Evolutionary conservation across 2,329 filamentous ascomycete genomes (phyloP), one percentile per base, ranked within the genome.

Genomic region (Xylariaceae sp.): DNA sequence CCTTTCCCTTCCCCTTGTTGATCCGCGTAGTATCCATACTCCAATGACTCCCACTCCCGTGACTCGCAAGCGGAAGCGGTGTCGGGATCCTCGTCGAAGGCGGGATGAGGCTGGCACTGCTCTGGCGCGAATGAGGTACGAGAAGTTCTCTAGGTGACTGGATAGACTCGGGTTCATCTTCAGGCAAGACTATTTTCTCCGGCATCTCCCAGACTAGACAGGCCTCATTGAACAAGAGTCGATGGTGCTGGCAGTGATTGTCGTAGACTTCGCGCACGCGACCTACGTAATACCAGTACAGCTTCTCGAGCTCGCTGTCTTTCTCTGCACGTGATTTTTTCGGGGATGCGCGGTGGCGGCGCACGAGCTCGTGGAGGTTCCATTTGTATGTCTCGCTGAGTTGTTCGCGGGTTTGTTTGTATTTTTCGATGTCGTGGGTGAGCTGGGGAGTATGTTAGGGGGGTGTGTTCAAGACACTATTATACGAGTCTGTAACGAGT

Each of bases 361-460:
- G 59, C n/a, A 58, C 48, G 9, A 69, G 65, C 51, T 67, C 60
- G 9, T 60, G 61, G n/a, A 68, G 62, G 61, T 69, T 69, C 63
- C 59, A 65, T 34, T 63, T 15, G 62, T 69, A 69, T 1, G 67
- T 69, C 7, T 65, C 62, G 10, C 65, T 61, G 2, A 69, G 65
- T 17, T 52, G 42, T 1, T 51, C 52, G 13, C 67, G 55, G 45
- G 64, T 23, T 1, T 53, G 52, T 51, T 66, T 64, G 60, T 69
- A 69, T 4, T 60, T 61, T 47, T 65, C 58, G 47, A 69, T 63
- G 44, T 68, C 65, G 42, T 61, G 59, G n/a, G 57, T 63, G 48
- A 69, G 64, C 68, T 69, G 37, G 8, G 23, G 5, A 10, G 6
- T 51, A 62, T 4, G 23, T 30, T 30, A 30, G 23, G 52, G 23